Base-by-base conservation (phyloP, 2,329 filamentous ascomycete genomes). In the Westerdykella ornata region DNA sequence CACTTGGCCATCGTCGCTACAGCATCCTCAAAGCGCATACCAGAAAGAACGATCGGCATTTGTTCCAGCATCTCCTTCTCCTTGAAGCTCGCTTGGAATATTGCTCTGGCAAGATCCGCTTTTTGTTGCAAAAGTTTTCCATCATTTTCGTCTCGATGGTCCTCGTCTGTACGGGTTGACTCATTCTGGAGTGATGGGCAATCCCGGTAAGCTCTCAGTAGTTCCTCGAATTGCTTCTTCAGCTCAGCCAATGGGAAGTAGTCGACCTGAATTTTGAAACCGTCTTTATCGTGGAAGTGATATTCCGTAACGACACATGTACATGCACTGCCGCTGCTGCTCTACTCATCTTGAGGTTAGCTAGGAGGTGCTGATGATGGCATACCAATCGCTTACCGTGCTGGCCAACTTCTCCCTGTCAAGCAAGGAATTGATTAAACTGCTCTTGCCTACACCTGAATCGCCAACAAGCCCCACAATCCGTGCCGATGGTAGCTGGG, bases 371-470 rank as follows among this genome's bases (percentile, higher is more conserved):
- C 32, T 41, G 35, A 31, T 33, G 11, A 7, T 16, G 19, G 7
- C 36, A 34, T 19, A 5, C 18, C 5, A n/a, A 26, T 39, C 38
- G 52, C 70, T 62, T 56, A 74, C 72, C 2, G 69, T 59, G 45
- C 68, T 61, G 0, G 71, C 70, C 1, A 76, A 56, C 1, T 53
- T 58, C 1, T 47, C 37, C 0, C 37, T 57, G 37, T 75, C 72
- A 3, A 76, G 56, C 1, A 75, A 57, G 1, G 70, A 73, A 47
- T 75, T 75, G 13, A 75, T 56, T 3, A 75, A 51, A 43, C 72
- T 75, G 42, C 71, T 74, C 55, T 75, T 74, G 0, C 72, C 72
- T 67, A 67, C 69, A 3, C 72, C 72, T 11, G 72, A 72, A 44
- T 73, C 72, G 0, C 72, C 72, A 0, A 75, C 69, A 30, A 75